These are phyloP conservation scores for Clavispora vitiphila DNA, from an alignment of 805 yeast genomes.

Conservation along the genomic window DNA sequence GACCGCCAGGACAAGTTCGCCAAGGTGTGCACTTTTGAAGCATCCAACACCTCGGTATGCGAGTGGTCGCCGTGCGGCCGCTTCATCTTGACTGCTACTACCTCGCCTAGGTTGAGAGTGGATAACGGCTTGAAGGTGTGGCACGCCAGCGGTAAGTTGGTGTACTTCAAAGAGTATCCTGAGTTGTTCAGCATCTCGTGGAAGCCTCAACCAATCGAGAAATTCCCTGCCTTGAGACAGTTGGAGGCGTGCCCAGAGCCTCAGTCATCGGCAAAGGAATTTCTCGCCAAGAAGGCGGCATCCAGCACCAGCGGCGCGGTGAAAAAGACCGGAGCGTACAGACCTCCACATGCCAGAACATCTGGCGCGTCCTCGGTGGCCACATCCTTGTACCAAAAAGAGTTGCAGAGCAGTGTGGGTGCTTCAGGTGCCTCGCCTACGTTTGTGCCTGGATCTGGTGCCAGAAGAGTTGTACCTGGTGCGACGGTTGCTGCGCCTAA, in stretches of 20 bases:
- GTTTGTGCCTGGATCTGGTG: constrained; percentile 20
- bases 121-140: constrained; percentile 93
- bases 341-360: constrained; percentile 92
- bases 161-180: constrained; percentile 70
- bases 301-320: constrained; percentile 27
- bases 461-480: constrained; percentile 50
- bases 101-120: constrained; percentile 93
- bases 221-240: constrained; percentile 50
- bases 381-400: constrained; percentile 57
- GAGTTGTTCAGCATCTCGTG: constrained; percentile 81
- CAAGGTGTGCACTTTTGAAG: constrained; percentile 78
- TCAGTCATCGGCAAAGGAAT: constrained; percentile 66
- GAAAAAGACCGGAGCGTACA: constrained; percentile 78
- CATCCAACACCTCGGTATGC: constrained; percentile 92
- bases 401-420: constrained; percentile 27
- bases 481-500: constrained; percentile 39
- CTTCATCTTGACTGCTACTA: constrained; percentile 89
- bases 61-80: constrained; percentile 98
- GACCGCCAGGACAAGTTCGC: constrained; percentile 85
- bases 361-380: constrained; percentile 29
- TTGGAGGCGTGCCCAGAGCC: constrained; percentile 59
- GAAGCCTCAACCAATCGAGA: constrained; percentile 60
- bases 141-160: constrained; percentile 83
- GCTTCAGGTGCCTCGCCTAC: constrained; percentile 19
- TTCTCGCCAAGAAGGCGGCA: constrained; percentile 38